Conservation (phyloP, 2,329 filamentous ascomycete genomes). For the Epichloe gansuensis region DNA sequence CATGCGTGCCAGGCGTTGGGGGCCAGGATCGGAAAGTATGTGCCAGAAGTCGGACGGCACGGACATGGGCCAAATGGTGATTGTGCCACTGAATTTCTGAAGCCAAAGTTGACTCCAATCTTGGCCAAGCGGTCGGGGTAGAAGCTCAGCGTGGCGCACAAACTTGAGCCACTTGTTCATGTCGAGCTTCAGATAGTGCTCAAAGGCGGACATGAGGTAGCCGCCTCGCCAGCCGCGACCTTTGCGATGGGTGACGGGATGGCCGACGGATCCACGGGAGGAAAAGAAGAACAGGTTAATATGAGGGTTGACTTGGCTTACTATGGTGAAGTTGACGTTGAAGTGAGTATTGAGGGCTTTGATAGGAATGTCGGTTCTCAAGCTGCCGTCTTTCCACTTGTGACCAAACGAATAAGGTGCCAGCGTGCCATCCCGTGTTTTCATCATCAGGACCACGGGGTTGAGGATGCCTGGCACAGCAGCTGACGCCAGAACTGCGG, state of each 20-base stretch:
- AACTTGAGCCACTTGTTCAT: constrained; percentile 97
- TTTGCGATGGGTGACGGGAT: constrained; percentile 84
- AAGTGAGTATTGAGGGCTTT: constrained; percentile 92
- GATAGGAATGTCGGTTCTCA: constrained; percentile 90
- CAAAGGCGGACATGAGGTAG: constrained; percentile 80
- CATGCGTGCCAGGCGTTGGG: constrained; percentile 69
- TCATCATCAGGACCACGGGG: constrained; percentile 87
- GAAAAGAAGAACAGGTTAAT: constrained; percentile 99
- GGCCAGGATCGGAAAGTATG: constrained; percentile 73
- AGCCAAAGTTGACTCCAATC: constrained; percentile 97
- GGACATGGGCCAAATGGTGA: constrained; percentile 91
- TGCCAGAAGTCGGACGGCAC: constrained; percentile 67
- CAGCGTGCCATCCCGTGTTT: constrained; percentile 62
- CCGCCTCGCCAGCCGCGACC: constrained; percentile 93
- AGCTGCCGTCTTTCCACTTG: constrained; percentile 96
- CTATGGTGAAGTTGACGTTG: constrained; percentile 96
- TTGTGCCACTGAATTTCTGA: constrained; percentile 84
- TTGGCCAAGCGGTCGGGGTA: constrained; percentile 80
- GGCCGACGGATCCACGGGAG: constrained; percentile 78
- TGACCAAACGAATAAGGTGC: constrained; percentile 92
- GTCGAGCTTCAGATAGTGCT: constrained; percentile 93
- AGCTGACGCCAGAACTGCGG: constrained; percentile 83
- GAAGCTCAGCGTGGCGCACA: constrained; percentile 77
- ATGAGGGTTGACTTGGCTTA: constrained; percentile 81
- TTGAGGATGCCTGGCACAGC: constrained; percentile 94